Base-by-base conservation (phyloP, 768 basidiomycete genomes). In the Psilocybe cyanescens region DNA sequence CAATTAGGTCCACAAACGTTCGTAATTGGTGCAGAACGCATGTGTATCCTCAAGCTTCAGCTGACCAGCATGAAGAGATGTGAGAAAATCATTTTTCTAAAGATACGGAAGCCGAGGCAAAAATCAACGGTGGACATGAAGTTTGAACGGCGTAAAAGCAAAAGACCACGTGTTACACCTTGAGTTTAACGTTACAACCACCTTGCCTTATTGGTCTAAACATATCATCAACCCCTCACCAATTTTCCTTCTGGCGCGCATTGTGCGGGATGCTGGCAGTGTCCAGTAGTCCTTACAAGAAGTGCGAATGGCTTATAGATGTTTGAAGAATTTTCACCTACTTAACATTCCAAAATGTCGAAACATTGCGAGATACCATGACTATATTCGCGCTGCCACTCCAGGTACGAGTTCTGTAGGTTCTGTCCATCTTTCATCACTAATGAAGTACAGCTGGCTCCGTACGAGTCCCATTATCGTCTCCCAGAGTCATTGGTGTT, bases 401-500 rank as follows among this genome's bases (percentile, higher is more conserved):
- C 69, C 70, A 70, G 76, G 76, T 78, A 69, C 48, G 54, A 54
- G 53, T 41, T 41, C 33, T 41, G 37, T 19, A 46, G 29, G 41
- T 16, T 45, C 45, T 45, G 56, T 45, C 12, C 3, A 17, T 45
- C 28, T 17, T 7, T 12, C 19, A 45, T 63, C 53, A 66, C 58
- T 71, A 61, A 48, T 59, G n/a, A 31, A 28, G 51, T 49, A 8
- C 65, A 89, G 90, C 83, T 56, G 90, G 90, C 29, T 77, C 81
- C 49, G 81, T 84, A 29, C 84, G 93, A 61, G 76, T 95, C 39
- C 90, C 90, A 53, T 76, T 95, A 31, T 81, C 82, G 37, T 91
- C 91, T 28, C 87, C 91, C 1, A 92, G 91, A 66, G 81, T 94
- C 52, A 87, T 94, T 58, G 92, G 93, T 11, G 80, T 89, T 35